phyloP scores from a whole-genome alignment of 352 stramenopile species.

The Globisporangium radiosum region DNA sequence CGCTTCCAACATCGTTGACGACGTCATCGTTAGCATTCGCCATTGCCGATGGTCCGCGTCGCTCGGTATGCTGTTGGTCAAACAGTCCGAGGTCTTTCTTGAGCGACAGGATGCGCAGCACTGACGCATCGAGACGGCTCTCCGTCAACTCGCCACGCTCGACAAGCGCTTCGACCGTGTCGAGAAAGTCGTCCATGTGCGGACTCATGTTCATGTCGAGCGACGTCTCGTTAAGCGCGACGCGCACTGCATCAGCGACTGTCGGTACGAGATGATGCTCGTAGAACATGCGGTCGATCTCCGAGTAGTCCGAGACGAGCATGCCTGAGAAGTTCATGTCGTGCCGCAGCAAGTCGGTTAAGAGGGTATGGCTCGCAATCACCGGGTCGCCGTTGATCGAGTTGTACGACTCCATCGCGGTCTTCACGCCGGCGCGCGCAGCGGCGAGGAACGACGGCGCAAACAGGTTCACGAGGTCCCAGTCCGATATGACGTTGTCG shows the following conservation, averaged over 20 bases:
- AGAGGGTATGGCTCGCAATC: slow-evolving; percentile 73
- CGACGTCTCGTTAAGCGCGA: slow-evolving; percentile 76
- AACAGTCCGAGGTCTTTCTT: slow-evolving; percentile 53
- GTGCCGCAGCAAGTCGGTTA: slow-evolving; percentile 73
- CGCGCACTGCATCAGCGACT: slow-evolving; percentile 51
- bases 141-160: slow-evolving; percentile 28
- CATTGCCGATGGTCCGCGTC: no score
- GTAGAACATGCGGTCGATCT: slow-evolving; percentile 84
- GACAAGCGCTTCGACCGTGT: slow-evolving; percentile 51
- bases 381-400: slow-evolving; percentile 85
- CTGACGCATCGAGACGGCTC: slow-evolving; percentile 53
- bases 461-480: slow-evolving; percentile 68
- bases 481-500: slow-evolving; percentile 63
- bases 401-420: slow-evolving; percentile 90
- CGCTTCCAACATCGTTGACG: slow-evolving; percentile 32
- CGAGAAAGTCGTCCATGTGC: slow-evolving; percentile 37
- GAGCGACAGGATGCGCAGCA: slow-evolving; percentile 48
- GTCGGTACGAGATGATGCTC: slow-evolving; percentile 76
- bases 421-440: slow-evolving; percentile 61
- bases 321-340: slow-evolving; percentile 88
- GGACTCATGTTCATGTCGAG: slow-evolving; percentile 92
- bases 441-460: slow-evolving; percentile 71
- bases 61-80: not conserved
- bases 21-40: not conserved
- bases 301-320: slow-evolving; percentile 89